These are phyloP conservation scores for Drosera capensis DNA, from an alignment of 148 eudicot genomes.

Conservation along the genomic window DNA sequence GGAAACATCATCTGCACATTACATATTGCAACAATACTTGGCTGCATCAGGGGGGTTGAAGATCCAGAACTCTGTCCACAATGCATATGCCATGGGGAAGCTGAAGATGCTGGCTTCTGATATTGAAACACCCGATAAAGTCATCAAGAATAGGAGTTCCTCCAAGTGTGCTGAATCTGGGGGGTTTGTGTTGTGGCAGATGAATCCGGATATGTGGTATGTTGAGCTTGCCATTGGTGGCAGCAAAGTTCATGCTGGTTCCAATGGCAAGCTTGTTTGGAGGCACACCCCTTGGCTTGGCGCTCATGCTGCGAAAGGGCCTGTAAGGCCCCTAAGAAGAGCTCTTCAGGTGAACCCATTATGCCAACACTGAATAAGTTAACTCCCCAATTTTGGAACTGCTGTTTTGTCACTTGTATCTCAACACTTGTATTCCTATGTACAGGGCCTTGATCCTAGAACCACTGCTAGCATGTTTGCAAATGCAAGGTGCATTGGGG, in stretches of 20 bases:
- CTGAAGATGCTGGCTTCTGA: constrained; percentile 63
- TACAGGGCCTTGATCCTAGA: constrained; percentile 54
- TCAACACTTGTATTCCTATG: constrained; percentile 1
- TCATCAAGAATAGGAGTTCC: constrained; percentile 40
- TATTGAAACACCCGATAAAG: constrained; percentile 59
- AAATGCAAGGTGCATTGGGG: constrained; percentile 48
- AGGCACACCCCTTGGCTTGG: constrained; percentile 84
- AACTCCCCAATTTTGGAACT: neutral
- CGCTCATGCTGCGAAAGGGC: constrained; percentile 77
- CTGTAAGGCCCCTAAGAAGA: constrained; percentile 71
- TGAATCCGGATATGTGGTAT: constrained; percentile 84
- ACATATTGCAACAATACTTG: constrained; percentile 65
- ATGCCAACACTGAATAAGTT: neutral
- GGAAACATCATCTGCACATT: constrained; percentile 87
- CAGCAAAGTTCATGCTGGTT: constrained; percentile 78
- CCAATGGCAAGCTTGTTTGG: constrained; percentile 69
- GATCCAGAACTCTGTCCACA: constrained; percentile 42
- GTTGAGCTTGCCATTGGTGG: constrained; percentile 71
- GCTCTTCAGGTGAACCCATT: constrained; percentile 58
- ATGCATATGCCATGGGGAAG: constrained; percentile 77
- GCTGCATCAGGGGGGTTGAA: constrained; percentile 74
- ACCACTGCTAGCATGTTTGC: constrained; percentile 52
- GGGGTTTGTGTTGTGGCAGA: constrained; percentile 73
- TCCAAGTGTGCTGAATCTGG: constrained; percentile 61
- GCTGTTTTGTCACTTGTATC: neutral